These are phyloP conservation scores for Cantharellus anzutake DNA, from an alignment of 768 basidiomycete species.

Conservation along the genomic window DNA sequence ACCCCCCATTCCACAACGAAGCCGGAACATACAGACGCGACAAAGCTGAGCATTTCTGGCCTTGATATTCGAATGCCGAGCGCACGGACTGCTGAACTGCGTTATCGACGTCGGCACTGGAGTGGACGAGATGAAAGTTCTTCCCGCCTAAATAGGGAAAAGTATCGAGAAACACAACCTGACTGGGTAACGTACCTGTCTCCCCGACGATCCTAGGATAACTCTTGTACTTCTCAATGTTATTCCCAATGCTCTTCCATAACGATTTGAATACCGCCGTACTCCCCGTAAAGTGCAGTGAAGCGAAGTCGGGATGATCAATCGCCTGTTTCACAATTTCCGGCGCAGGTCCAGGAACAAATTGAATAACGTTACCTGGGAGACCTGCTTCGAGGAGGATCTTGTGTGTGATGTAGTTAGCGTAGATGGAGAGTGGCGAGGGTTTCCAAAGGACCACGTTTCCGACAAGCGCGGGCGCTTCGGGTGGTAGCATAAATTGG, in stretches of 20 bases:
- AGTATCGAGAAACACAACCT: background rate
- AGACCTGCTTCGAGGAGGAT: conserved; percentile 88
- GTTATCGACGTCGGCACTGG: conserved; percentile 68
- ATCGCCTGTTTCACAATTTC: conserved; percentile 77
- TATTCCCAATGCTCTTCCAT: conserved; percentile 87
- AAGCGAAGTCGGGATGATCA: conserved; percentile 59
- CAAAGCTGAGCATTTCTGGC: conserved; percentile 95
- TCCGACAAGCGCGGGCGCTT: conserved; percentile 81
- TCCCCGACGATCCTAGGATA: conserved; percentile 97
- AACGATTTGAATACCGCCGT: conserved; percentile 87
- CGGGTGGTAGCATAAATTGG: conserved; percentile 5
- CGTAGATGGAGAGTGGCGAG: conserved; percentile 84
- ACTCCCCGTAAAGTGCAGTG: conserved; percentile 91
- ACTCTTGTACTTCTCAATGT: conserved; percentile 68
- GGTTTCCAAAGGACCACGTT: conserved; percentile 97
- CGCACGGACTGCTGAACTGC: conserved; percentile 81
- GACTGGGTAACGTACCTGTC: conserved; percentile 32
- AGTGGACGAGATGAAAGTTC: conserved; percentile 92
- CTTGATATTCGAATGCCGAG: conserved; percentile 91
- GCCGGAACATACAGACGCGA: conserved; percentile 82
- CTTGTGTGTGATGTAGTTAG: conserved; percentile 83
- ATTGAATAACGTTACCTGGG: conserved; percentile 90
- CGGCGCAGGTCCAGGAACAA: conserved; percentile 75
- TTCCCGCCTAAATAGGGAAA: conserved; percentile 41
- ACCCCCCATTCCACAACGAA: conserved; percentile 66